A percentile compares a stretch with the other conserved stretches of the same genome.
phyloP scores from a whole-genome alignment of 495 filamentous ascomycete species.

The Penicillium samsonianum region DNA sequence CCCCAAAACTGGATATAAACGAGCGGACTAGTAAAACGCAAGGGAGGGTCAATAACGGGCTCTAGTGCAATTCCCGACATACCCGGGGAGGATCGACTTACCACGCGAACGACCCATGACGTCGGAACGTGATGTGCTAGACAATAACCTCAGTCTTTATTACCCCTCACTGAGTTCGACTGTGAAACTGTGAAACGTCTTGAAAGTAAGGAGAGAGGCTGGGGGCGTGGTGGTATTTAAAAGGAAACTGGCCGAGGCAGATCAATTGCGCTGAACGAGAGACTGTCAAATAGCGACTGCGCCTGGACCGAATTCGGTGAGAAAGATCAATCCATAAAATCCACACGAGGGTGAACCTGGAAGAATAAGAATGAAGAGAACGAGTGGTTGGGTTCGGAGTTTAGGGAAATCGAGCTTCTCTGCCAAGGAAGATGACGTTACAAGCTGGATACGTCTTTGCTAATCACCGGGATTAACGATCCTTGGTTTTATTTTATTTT shows the following conservation, averaged over 20 bases:
- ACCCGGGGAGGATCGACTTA: conserved; percentile 31
- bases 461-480: conserved; percentile 6
- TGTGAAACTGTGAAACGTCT: conserved; percentile 19
- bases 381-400: conserved; percentile 7
- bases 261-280: conserved; percentile 6
- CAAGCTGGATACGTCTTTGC: background rate
- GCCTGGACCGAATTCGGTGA: conserved; percentile 1
- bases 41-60: conserved; percentile 27
- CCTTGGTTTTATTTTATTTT: background rate
- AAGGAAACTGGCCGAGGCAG: conserved; percentile 4
- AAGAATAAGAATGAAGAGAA: conserved; percentile 9
- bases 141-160: conserved; percentile 9
- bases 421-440: conserved; percentile 17
- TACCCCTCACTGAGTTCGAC: conserved; percentile 5
- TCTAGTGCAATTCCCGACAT: conserved; percentile 10
- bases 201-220: background rate
- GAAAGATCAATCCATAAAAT: conserved; percentile 8
- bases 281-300: conserved; percentile 7
- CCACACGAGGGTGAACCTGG: background rate
- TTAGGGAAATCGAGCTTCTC: conserved; percentile 9
- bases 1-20: conserved; percentile 62
- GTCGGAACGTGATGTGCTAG: conserved; percentile 15
- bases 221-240: conserved; percentile 5
- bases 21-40: conserved; percentile 56
- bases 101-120: conserved; percentile 49